Evolutionary conservation across 805 yeast genomes (phyloP).

Genomic region (Zygotorulaspora florentina): DNA sequence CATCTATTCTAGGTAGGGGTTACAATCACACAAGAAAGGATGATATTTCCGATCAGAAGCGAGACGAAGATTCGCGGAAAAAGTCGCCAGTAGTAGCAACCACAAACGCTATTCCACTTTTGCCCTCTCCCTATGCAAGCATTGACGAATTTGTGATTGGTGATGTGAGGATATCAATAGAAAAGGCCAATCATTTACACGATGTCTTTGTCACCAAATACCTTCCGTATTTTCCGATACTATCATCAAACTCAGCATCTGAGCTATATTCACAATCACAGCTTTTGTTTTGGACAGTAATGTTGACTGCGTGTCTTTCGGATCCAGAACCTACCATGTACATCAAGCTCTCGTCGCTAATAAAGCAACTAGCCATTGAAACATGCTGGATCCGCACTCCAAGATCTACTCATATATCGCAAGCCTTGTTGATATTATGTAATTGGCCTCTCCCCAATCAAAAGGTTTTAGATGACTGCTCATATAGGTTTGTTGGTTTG

Average conservation of each 20-base stretch:
- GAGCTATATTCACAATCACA: slow-evolving; percentile 82
- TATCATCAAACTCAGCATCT: slow-evolving; percentile 63
- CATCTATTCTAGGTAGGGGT: neutral
- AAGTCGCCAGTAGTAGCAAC: slow-evolving; percentile 26
- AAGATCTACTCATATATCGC: slow-evolving; percentile 88
- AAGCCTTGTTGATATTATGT: slow-evolving; percentile 77
- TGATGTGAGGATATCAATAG: slow-evolving; percentile 61
- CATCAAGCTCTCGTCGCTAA: slow-evolving; percentile 66
- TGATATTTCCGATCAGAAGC: neutral
- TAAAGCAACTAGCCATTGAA: slow-evolving; percentile 83
- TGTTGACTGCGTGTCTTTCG: slow-evolving; percentile 77
- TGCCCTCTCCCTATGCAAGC: slow-evolving; percentile 32
- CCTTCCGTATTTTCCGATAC: slow-evolving; percentile 74
- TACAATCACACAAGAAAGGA: neutral
- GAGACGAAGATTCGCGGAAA: neutral
- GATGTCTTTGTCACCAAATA: slow-evolving; percentile 60
- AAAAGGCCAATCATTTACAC: slow-evolving; percentile 70
- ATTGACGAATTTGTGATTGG: slow-evolving; percentile 71
- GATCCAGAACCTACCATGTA: slow-evolving; percentile 86
- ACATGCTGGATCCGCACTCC: slow-evolving; percentile 94
- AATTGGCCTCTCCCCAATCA: slow-evolving; percentile 93
- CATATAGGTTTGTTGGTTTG: slow-evolving; percentile 81
- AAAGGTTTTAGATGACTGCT: slow-evolving; percentile 86
- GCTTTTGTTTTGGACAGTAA: slow-evolving; percentile 84
- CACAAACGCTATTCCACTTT: slow-evolving; percentile 28